These are phyloP conservation scores for Trichocladium antarcticum DNA, from an alignment of 495 filamentous ascomycete genomes.

Conservation along the genomic window DNA sequence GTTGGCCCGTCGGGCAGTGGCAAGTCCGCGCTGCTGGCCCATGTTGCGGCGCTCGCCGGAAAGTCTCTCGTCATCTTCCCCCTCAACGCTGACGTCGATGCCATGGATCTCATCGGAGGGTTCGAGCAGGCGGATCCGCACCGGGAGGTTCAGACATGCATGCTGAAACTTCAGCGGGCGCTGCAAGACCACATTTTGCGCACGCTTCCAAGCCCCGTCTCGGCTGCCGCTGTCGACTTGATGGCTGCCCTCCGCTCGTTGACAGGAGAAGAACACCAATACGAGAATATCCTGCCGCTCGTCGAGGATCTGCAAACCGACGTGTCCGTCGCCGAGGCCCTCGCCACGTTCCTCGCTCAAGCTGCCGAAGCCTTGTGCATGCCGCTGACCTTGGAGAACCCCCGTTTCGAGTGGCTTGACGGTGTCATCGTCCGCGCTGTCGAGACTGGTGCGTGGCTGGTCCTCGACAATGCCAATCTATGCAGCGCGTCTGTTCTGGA, in stretches of 20 bases:
- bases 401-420: conserved; percentile 93
- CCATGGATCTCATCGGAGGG: conserved; percentile 91
- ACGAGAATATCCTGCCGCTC: conserved; percentile 22
- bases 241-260: conserved; percentile 28
- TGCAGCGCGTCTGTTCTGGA: conserved; percentile 93
- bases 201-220: conserved; percentile 35
- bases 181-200: conserved; percentile 44
- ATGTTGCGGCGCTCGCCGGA: conserved; percentile 67
- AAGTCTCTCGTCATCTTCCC: conserved; percentile 64
- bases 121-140: conserved; percentile 87
- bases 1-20: conserved; percentile 78
- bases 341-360: conserved; percentile 22
- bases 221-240: conserved; percentile 34
- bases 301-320: conserved; percentile 23
- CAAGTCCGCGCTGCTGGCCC: conserved; percentile 67
- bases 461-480: conserved; percentile 93
- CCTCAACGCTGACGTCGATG: conserved; percentile 85
- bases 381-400: conserved; percentile 45
- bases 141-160: conserved; percentile 49
- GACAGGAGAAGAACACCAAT: conserved; percentile 20
- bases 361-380: conserved; percentile 31
- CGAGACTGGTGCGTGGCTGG: conserved; percentile 77
- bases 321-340: conserved; percentile 17
- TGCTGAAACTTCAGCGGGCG: conserved; percentile 43
- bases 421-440: conserved; percentile 81